These are phyloP conservation scores for Castanospermum australe DNA, from an alignment of 306 rosid genomes.

Conservation along the genomic window DNA sequence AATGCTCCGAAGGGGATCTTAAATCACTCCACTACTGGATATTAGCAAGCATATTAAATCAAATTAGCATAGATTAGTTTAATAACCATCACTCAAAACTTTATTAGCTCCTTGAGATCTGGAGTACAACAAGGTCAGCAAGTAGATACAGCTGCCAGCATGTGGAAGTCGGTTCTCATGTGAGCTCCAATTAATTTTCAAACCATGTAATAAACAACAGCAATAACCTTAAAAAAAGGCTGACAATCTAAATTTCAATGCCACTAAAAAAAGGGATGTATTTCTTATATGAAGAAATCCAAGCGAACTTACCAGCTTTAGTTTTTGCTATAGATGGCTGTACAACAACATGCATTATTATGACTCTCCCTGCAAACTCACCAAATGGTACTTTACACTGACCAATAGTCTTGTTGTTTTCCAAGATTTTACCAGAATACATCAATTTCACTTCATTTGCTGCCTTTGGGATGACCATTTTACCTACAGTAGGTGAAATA, in stretches of 20 bases:
- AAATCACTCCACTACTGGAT: neutral
- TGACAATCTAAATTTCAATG: neutral
- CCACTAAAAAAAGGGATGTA: neutral
- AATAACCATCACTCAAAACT: neutral
- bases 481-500: constrained; percentile 33
- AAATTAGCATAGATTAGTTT: neutral
- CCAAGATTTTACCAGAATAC: constrained; percentile 65
- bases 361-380: constrained; percentile 45
- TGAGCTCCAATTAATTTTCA: neutral
- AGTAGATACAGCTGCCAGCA: neutral
- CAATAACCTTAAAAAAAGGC: neutral
- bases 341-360: constrained; percentile 61
- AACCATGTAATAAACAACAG: neutral
- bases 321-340: constrained; percentile 51
- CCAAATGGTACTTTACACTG: constrained; percentile 65
- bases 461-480: constrained; percentile 54
- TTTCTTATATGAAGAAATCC: neutral
- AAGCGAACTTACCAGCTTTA: constrained; percentile 44
- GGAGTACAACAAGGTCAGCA: neutral
- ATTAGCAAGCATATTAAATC: neutral
- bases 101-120: neutral
- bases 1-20: neutral
- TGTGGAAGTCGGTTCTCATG: neutral
- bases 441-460: constrained; percentile 65
- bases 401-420: constrained; percentile 66